Evolutionary conservation across 164 flowering plant genomes (phyloP).

Genomic region (Umbellularia californica): DNA sequence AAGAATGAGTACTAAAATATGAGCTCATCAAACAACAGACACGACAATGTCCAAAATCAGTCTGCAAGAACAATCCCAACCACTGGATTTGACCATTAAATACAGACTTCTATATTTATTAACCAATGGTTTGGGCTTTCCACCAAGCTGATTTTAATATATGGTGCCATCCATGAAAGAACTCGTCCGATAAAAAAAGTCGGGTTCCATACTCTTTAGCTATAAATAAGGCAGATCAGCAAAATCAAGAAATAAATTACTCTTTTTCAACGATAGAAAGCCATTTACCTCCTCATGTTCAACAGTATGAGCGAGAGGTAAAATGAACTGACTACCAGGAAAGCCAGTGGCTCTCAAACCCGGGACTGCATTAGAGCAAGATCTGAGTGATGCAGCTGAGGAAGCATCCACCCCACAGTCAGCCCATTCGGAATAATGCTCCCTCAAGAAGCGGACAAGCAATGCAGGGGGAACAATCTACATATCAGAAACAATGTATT

Average conservation of each 20-base stretch:
- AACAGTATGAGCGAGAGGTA: conserved; percentile 75
- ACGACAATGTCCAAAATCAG: too few species aligned
- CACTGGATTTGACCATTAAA: too few species aligned
- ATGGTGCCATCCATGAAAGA: not conserved
- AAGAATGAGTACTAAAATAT: too few species aligned
- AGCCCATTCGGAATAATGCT: conserved; percentile 91
- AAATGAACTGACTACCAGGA: conserved; percentile 60
- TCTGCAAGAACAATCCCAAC: too few species aligned
- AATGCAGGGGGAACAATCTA: conserved; percentile 85
- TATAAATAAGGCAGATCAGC: not conserved
- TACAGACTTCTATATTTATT: too few species aligned
- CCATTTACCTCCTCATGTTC: conserved; percentile 69
- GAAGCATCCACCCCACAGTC: conserved; percentile 75
- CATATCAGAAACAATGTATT: not conserved
- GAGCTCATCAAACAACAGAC: too few species aligned
- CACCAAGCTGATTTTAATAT: not conserved
- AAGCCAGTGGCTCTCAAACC: conserved; percentile 52
- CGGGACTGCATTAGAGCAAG: conserved; percentile 59
- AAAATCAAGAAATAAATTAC: not conserved
- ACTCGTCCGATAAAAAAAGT: too few species aligned
- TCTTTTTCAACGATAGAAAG: not conserved
- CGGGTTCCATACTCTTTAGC: not conserved
- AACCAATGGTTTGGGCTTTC: not conserved
- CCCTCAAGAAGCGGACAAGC: conserved; percentile 75
- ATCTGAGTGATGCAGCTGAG: conserved; percentile 59